Evolutionary conservation across 2,329 filamentous ascomycete genomes (phyloP).

Genomic region (Fusarium buharicum): DNA sequence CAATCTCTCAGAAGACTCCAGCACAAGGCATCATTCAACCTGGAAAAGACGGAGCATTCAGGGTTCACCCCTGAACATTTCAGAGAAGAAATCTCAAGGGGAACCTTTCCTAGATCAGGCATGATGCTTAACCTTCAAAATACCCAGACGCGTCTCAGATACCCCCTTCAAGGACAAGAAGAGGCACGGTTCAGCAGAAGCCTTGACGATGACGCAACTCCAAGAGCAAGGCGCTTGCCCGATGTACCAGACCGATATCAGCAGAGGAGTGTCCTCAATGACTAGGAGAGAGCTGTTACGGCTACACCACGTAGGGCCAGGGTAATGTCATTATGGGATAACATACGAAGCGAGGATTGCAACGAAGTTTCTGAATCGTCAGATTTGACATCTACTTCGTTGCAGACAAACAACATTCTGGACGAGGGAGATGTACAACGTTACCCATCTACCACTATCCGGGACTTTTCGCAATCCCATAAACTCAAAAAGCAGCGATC

Average conservation of each 20-base stretch:
- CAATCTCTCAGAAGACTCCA: slow-evolving; percentile 22
- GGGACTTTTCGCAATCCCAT: slow-evolving; percentile 20
- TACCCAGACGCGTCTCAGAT: slow-evolving; percentile 25
- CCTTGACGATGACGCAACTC: neutral
- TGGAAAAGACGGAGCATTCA: slow-evolving; percentile 25
- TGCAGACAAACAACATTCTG: neutral
- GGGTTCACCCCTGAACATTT: slow-evolving; percentile 39
- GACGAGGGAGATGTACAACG: slow-evolving; percentile 1
- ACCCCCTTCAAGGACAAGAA: neutral
- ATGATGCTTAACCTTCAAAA: slow-evolving; percentile 31
- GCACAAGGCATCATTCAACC: slow-evolving; percentile 24
- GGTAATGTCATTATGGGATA: slow-evolving; percentile 1
- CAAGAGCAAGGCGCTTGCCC: slow-evolving; percentile 11
- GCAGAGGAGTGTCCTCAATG: slow-evolving; percentile 7
- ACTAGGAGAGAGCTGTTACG: slow-evolving; percentile 21
- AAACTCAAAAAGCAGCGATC: slow-evolving; percentile 11
- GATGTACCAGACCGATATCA: slow-evolving; percentile 6
- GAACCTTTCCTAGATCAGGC: slow-evolving; percentile 16
- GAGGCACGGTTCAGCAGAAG: slow-evolving; percentile 6
- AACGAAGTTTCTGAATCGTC: neutral
- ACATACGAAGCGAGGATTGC: neutral
- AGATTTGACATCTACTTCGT: neutral
- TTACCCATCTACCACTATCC: slow-evolving; percentile 9
- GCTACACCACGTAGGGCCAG: slow-evolving; percentile 22
- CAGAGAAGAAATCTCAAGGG: neutral